These are phyloP conservation scores for Mariannaea elegans DNA, from an alignment of 2,329 filamentous ascomycete genomes.

Conservation along the genomic window DNA sequence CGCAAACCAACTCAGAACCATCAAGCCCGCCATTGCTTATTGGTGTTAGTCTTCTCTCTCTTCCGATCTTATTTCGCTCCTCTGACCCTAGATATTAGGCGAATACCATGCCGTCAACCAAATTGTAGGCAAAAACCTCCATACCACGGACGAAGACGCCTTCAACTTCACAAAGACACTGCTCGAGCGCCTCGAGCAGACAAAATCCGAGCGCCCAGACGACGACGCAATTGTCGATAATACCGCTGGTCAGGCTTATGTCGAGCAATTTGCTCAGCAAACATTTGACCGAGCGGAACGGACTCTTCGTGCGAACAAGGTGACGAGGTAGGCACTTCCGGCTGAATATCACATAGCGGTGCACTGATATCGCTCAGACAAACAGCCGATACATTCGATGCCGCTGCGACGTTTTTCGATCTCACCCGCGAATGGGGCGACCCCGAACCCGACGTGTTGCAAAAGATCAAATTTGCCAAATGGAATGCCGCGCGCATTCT, in stretches of 20 bases:
- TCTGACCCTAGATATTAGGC: not conserved
- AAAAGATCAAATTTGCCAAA: conserved; percentile 96
- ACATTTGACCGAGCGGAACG: conserved; percentile 87
- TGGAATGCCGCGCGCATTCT: conserved; percentile 93
- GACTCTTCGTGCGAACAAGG: conserved; percentile 82
- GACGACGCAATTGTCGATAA: conserved; percentile 91
- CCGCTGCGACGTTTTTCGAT: conserved; percentile 91
- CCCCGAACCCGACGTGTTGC: conserved; percentile 76
- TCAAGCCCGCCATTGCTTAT: conserved; percentile 90
- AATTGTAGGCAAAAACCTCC: conserved; percentile 82
- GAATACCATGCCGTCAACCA: conserved; percentile 94
- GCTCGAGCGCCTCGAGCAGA: conserved; percentile 87
- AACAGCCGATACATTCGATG: conserved; percentile 93
- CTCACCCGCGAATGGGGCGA: conserved; percentile 85
- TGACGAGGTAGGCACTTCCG: conserved; percentile 69
- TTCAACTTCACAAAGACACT: conserved; percentile 81
- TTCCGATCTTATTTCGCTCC: not conserved
- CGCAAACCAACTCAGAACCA: conserved; percentile 82
- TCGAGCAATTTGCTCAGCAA: conserved; percentile 92
- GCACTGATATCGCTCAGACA: conserved; percentile 62
- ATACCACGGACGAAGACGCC: conserved; percentile 80
- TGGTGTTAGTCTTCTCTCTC: conserved; percentile 75
- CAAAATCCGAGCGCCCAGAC: conserved; percentile 68
- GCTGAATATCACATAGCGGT: not conserved
- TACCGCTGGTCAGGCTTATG: conserved; percentile 85